Evolutionary conservation across 192 early-diverging fungal species (phyloP), one percentile per base, ranked within the genome.

Genomic region (Dissophora globulifera): DNA sequence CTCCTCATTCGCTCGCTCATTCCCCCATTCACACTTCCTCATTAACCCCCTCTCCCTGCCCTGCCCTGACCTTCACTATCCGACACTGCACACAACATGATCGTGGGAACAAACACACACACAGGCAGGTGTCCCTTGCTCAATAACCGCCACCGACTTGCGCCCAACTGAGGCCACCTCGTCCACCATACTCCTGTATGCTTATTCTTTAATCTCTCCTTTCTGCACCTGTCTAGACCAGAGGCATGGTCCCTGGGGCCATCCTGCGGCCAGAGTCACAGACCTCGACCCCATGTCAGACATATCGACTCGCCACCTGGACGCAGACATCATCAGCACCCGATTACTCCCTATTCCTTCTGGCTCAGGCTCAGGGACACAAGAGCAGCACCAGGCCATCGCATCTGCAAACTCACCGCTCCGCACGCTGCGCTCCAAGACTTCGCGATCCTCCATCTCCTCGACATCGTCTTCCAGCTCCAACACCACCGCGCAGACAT

Each of bases 401-500:
- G 10, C 40, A 60, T 1, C 22, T 15, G 23, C 59, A 6, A 40
- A 25, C 25, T 25, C 22, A 11, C 29, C 30, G 6, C 32, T 26
- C 12, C n/a, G 1, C 6, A 30, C 17, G 4, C 45, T 75, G 13
- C 56, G 56, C n/a, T 17, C 56, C 26, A 62, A 38, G 16, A 26
- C 50, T 22, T 75, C 71, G 11, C 16, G 45, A 0, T 47, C 58
- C 8, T 76, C 72, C 29, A 67, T 76, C 13, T 41, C 50, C 5
- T 67, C 72, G 5, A 42, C 20, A 11, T 38, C 35, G 3, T 76
- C 72, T 9, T 33, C 50, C 7, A 50, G 51, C 50, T 67, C 72
- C 8, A 67, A 54, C 35, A 59, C 57, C 13, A 69, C 67, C 11
- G 31, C 50, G 4, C 67, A 69, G 19, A 62, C 72, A 19, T 76